A percentile compares a stretch with the other conserved stretches of the same genome.
These are phyloP conservation scores for Ophiocordyceps camponoti-floridani DNA, from an alignment of 2,329 filamentous ascomycete genomes.

Conservation along the genomic window DNA sequence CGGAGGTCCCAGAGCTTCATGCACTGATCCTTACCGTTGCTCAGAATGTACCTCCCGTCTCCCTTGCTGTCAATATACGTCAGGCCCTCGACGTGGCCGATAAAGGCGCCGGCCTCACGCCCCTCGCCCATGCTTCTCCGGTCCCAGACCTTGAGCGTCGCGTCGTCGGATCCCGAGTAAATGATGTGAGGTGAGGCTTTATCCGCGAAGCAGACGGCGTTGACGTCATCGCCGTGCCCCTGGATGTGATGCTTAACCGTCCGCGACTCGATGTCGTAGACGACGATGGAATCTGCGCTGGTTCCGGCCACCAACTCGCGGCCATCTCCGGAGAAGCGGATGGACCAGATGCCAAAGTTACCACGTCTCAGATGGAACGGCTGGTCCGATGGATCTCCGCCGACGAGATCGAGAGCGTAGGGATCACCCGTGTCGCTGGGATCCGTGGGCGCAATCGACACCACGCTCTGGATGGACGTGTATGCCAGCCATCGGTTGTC, in stretches of 20 bases:
- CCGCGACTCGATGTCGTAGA: conserved; percentile 80
- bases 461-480: conserved; percentile 68
- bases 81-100: conserved; percentile 47
- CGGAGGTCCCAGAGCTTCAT: conserved; percentile 95
- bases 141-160: conserved; percentile 92
- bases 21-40: conserved; percentile 88
- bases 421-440: conserved; percentile 67
- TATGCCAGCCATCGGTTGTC: conserved; percentile 89
- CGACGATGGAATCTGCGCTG: conserved; percentile 58
- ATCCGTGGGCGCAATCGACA: conserved; percentile 77
- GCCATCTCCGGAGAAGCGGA: conserved; percentile 85
- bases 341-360: conserved; percentile 61
- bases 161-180: conserved; percentile 90
- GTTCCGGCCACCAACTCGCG: conserved; percentile 83
- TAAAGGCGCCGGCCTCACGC: conserved; percentile 48
- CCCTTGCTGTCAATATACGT: conserved; percentile 56
- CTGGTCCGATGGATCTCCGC: conserved; percentile 3
- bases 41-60: conserved; percentile 67
- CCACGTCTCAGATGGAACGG: conserved; percentile 11
- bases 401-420: conserved; percentile 52
- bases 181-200: conserved; percentile 77
- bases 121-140: conserved; percentile 77
- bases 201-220: conserved; percentile 92
- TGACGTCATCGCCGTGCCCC: conserved; percentile 79
- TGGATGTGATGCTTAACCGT: conserved; percentile 54